Evolutionary conservation across 2,329 filamentous ascomycete species (phyloP).

Genomic region (Aspergillus sp.): DNA sequence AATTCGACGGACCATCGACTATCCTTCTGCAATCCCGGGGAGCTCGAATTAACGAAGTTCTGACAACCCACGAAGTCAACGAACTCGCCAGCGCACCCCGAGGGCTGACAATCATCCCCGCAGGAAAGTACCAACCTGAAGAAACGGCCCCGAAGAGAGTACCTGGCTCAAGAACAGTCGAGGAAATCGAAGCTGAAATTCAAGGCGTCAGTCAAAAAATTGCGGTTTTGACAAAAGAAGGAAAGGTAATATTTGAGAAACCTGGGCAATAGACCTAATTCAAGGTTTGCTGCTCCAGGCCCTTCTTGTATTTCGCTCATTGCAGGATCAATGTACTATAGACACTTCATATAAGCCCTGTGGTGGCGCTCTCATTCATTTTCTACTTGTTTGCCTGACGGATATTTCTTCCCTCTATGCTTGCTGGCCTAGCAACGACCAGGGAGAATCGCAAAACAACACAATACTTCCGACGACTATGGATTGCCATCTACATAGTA

Average conservation of each 20-base stretch:
- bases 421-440: not conserved
- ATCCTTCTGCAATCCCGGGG: conserved; percentile 89
- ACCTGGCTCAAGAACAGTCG: conserved; percentile 32
- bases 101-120: conserved; percentile 67
- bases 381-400: conserved; percentile 1
- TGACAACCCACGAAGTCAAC: conserved; percentile 79
- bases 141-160: conserved; percentile 17
- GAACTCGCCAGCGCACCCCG: conserved; percentile 85
- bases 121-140: conserved; percentile 35
- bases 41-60: conserved; percentile 74
- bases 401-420: not conserved
- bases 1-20: conserved; percentile 84
- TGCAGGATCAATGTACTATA: conserved; percentile 32
- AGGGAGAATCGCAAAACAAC: not conserved
- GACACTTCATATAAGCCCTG: conserved; percentile 17
- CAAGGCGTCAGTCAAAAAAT: conserved; percentile 45
- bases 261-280: conserved; percentile 26
- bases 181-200: conserved; percentile 36
- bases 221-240: conserved; percentile 62
- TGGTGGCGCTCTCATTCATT: not conserved
- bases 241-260: conserved; percentile 67
- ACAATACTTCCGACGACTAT: not conserved
- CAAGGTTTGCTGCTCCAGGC: conserved; percentile 3
- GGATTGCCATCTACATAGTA: too few species aligned
- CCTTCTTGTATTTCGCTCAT: conserved; percentile 22